Evolutionary conservation across 2,329 filamentous ascomycete species (phyloP).

Genomic region (Colletotrichum zoysiae): DNA sequence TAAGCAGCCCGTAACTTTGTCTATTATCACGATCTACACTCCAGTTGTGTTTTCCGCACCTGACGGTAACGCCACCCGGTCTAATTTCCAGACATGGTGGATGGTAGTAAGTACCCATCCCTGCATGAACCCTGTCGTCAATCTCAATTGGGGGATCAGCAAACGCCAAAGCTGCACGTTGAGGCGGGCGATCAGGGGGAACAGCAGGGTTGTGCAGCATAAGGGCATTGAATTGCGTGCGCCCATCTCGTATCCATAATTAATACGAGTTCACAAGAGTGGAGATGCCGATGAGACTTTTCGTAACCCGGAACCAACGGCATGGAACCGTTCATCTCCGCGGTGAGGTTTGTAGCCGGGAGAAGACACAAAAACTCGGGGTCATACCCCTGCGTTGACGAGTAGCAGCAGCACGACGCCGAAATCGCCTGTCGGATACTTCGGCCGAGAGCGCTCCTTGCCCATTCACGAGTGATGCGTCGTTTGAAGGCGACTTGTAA

Average conservation of each 20-base stretch:
- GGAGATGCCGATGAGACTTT: conserved; percentile 13
- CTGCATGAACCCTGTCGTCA: conserved; percentile 20
- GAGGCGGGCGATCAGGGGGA: conserved; percentile 23
- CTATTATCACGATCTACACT: conserved; percentile 36
- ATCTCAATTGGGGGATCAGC: conserved; percentile 19
- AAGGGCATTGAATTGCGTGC: conserved; percentile 22
- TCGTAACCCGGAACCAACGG: conserved; percentile 22
- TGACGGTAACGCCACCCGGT: conserved; percentile 4
- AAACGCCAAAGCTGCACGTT: conserved; percentile 32
- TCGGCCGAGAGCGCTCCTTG: no score
- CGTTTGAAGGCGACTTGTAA: conserved; percentile 18
- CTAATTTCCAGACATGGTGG: not conserved
- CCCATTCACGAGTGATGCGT: not conserved
- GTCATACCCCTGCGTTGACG: not conserved
- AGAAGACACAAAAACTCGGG: conserved; percentile 13
- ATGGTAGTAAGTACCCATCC: not conserved
- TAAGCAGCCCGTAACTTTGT: not conserved
- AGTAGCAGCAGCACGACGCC: no score
- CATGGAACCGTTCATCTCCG: conserved; percentile 39
- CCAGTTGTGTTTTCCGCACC: conserved; percentile 5
- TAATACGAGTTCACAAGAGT: conserved; percentile 31
- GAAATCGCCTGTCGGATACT: not conserved
- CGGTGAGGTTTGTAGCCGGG: conserved; percentile 8
- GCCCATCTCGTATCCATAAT: conserved; percentile 35
- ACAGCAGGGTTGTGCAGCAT: conserved; percentile 37